Percentiles rank a stretch among this genome's conserved stretches.
These are phyloP conservation scores for Globisporangium orthogonon DNA, from an alignment of 352 stramenopile genomes.

Conservation along the genomic window DNA sequence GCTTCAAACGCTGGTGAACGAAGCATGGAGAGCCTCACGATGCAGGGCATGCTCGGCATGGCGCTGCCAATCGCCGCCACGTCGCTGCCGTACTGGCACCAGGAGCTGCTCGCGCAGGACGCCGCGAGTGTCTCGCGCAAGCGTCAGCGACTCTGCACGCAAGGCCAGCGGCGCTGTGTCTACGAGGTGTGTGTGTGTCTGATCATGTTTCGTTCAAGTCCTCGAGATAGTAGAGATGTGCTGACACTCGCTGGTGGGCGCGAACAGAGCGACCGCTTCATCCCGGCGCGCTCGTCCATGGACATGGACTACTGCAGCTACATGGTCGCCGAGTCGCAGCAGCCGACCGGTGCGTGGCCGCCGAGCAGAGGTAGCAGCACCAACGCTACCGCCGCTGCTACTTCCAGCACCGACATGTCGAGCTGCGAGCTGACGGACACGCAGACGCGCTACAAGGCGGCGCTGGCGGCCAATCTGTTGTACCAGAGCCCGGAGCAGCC, in stretches of 20 bases:
- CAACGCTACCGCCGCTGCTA: background rate
- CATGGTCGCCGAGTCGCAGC: constrained; percentile 17
- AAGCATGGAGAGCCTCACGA: constrained; percentile 8
- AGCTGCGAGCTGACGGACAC: constrained; percentile 19
- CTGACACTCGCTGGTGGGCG: background rate
- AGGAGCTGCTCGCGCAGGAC: constrained; percentile 17
- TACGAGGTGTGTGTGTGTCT: constrained; percentile 17
- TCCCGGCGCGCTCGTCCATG: constrained; percentile 28
- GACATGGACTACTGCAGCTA: constrained; percentile 44
- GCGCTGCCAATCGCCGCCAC: constrained; percentile 16
- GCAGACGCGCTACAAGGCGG: constrained; percentile 24
- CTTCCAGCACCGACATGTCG: background rate
- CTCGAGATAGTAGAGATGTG: no score
- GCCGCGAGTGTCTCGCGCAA: constrained; percentile 12
- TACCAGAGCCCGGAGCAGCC: constrained; percentile 10
- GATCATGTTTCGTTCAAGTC: no score
- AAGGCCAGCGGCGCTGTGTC: constrained; percentile 2
- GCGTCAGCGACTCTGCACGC: constrained; percentile 18
- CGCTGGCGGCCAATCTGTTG: constrained; percentile 29
- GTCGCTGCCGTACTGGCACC: constrained; percentile 22
- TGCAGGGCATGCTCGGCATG: constrained; percentile 20
- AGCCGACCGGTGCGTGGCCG: background rate
- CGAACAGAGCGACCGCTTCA: constrained; percentile 36
- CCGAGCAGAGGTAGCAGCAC: background rate
- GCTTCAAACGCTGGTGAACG: no score